Evolutionary conservation across 2,329 filamentous ascomycete genomes (phyloP), one percentile per base, ranked within the genome.

Genomic region (Penicillium verrucosum): DNA sequence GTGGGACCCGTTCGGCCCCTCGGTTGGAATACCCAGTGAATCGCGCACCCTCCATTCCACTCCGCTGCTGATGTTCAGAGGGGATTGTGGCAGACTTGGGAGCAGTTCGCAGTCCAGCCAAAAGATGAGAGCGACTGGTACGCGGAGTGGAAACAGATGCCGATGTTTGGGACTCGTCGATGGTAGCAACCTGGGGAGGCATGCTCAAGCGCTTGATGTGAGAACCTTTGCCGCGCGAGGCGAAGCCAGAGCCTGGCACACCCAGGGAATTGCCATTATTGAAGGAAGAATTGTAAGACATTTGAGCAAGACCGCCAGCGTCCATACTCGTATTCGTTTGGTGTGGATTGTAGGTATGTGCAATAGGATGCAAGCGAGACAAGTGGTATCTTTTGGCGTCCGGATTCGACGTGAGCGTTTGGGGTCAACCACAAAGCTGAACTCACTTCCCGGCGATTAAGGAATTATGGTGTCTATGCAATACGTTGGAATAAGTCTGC

Each of bases 271-370:
- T 73, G 68, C 84, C 84, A 72, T 84, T 81, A 71, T 84, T 81
- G 75, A 88, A 82, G 74, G 83, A 79, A 75, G 89, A 89, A 76
- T 87, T 90, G 82, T 91, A 93, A 81, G 91, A 90, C 93, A 97
- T 97, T 85, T 95, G 92, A 94, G 92, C 89, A 82, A 96, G 90
- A 94, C 92, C 91, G 85, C 93, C 93, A 85, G 93, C 88, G 93
- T 96, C 89, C 88, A 95, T 77, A 73, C 75, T 76, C 75, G 68
- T 65, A 51, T 58, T 70, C 60, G 56, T 68, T 54, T 58, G 68
- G 58, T 56, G 58, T 57, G 56, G 59, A 51, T 64, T 57, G 55
- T 55, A 60, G 62, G 59, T 70, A 72, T 70, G 67, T 71, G 69
- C 68, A 71, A 64, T 38, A 57, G 56, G 44, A 43, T 44, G 32